Evolutionary conservation across 768 basidiomycete genomes (phyloP).

Genomic region (Termitomyces sp.): DNA sequence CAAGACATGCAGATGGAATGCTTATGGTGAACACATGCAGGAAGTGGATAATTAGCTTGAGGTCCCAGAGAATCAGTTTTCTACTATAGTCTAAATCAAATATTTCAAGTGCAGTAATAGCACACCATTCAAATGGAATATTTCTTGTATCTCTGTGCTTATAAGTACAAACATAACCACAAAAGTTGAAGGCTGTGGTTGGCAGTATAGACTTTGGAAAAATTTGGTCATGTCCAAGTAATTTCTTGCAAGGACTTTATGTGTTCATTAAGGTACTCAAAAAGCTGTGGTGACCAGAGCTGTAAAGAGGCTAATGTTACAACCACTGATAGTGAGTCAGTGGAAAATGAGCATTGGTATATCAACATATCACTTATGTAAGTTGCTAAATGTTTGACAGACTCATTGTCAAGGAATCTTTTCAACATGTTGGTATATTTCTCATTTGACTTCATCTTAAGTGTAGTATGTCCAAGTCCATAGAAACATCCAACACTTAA

Average conservation of each 20-base stretch:
- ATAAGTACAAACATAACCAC: background rate
- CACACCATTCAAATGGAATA: background rate
- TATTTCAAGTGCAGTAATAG: background rate
- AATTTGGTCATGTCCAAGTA: background rate
- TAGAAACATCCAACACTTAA: background rate
- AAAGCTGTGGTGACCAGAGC: background rate
- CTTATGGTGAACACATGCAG: background rate
- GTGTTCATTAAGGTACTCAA: background rate
- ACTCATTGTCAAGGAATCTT: background rate
- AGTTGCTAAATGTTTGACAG: background rate
- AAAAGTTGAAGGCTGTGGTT: background rate
- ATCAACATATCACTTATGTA: background rate
- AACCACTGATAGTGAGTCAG: no score
- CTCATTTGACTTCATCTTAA: background rate
- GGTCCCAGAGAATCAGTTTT: background rate
- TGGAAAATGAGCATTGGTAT: background rate
- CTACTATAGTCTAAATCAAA: background rate
- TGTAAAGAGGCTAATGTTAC: background rate
- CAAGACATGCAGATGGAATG: background rate
- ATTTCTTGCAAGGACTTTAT: background rate
- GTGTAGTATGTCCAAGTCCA: no score
- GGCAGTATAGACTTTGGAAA: background rate
- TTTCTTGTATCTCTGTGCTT: background rate
- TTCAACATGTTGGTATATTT: background rate
- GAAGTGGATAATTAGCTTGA: background rate